Percentiles rank a stretch among this genome's conserved stretches.
These are phyloP conservation scores for Trichocladium antarcticum DNA, from an alignment of 495 filamentous ascomycete genomes.

Conservation along the genomic window DNA sequence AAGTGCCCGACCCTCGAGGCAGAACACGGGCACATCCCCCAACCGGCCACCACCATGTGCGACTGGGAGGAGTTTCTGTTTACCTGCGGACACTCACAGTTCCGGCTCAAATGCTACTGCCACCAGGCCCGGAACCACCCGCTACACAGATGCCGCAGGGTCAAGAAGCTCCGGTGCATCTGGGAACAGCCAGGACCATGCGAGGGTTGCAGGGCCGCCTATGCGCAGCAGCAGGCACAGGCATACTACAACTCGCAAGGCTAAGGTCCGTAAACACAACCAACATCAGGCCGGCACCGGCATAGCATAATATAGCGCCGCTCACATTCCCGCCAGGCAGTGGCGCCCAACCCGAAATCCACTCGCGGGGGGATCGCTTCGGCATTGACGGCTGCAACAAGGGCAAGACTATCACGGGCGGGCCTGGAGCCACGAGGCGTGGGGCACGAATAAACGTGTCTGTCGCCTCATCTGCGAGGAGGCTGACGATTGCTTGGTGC, in stretches of 20 bases:
- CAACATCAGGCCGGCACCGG: not conserved
- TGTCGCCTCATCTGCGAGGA: too few species aligned
- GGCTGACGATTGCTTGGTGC: too few species aligned
- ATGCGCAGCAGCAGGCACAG: not conserved
- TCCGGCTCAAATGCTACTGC: slow-evolving; percentile 52
- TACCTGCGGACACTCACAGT: slow-evolving; percentile 44
- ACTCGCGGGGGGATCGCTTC: too few species aligned
- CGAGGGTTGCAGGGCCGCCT: slow-evolving; percentile 21
- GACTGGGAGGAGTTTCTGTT: slow-evolving; percentile 55
- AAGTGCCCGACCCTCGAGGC: not conserved
- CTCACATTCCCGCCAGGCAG: not conserved
- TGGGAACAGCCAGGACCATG: slow-evolving; percentile 43
- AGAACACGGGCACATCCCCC: not conserved
- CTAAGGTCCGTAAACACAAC: not conserved
- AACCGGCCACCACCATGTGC: slow-evolving; percentile 39
- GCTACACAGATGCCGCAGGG: slow-evolving; percentile 49
- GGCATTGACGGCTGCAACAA: too few species aligned
- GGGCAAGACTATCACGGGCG: too few species aligned
- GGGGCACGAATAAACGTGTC: too few species aligned
- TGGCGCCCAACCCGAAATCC: not conserved
- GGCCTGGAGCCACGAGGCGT: too few species aligned
- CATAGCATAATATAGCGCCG: not conserved
- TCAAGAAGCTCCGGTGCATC: slow-evolving; percentile 46
- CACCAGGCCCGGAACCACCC: slow-evolving; percentile 59
- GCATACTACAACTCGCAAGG: not conserved